phyloP scores from a whole-genome alignment of 2,329 filamentous ascomycete species.

The Trichoderma sp. region DNA sequence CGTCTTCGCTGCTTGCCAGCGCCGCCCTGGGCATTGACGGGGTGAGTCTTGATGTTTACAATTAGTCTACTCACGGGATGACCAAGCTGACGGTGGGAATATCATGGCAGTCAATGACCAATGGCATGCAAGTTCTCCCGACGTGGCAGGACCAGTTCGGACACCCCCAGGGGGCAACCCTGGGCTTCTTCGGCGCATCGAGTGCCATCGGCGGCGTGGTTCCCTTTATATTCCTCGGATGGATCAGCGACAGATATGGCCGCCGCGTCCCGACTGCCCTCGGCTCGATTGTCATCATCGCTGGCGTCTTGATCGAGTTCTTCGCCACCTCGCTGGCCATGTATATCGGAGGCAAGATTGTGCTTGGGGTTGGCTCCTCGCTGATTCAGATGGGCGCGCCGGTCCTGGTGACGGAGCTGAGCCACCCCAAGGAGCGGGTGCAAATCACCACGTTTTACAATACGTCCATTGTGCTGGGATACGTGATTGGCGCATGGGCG shows the following conservation, averaged over 20 bases:
- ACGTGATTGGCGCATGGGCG: slow-evolving; percentile 44
- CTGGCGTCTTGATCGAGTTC: slow-evolving; percentile 42
- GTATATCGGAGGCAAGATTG: slow-evolving; percentile 45
- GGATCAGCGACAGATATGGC: slow-evolving; percentile 43
- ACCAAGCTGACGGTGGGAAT: neutral
- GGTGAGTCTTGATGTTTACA: slow-evolving; percentile 34
- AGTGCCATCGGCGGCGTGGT: slow-evolving; percentile 47
- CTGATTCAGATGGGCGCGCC: slow-evolving; percentile 48
- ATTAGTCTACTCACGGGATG: neutral
- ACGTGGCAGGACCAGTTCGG: slow-evolving; percentile 45
- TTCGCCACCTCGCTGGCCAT: slow-evolving; percentile 42
- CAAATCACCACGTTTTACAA: slow-evolving; percentile 46
- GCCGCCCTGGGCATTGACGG: slow-evolving; percentile 48
- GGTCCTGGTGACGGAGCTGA: slow-evolving; percentile 48
- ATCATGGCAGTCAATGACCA: slow-evolving; percentile 43
- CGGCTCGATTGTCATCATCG: slow-evolving; percentile 46
- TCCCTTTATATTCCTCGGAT: slow-evolving; percentile 42
- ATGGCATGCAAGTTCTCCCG: slow-evolving; percentile 44
- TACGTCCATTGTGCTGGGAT: slow-evolving; percentile 46
- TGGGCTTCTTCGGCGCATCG: slow-evolving; percentile 46
- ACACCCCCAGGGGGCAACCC: slow-evolving; percentile 42
- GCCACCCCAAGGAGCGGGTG: slow-evolving; percentile 46
- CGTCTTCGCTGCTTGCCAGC: slow-evolving; percentile 47
- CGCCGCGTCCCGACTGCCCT: slow-evolving; percentile 42
- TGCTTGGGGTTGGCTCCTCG: slow-evolving; percentile 43